Conservation (phyloP, 441 rosid species). For the Gossypium schwendimanii region DNA sequence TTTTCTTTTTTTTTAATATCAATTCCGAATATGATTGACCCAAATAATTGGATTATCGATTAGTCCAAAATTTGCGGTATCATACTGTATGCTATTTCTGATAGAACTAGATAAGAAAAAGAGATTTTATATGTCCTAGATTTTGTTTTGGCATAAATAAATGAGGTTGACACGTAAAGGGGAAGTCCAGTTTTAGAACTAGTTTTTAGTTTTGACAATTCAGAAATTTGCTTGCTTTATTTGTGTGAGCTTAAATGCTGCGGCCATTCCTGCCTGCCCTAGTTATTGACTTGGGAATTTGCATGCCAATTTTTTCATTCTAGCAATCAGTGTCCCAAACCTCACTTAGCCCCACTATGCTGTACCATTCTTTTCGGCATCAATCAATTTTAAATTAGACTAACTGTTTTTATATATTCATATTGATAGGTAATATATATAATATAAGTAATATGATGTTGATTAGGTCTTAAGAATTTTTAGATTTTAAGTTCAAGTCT, state of each 20-base stretch:
- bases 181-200: background rate
- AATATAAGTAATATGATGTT: background rate
- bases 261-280: background rate
- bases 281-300: conserved; percentile 8
- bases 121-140: background rate
- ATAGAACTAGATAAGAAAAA: background rate
- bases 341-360: background rate
- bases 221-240: background rate
- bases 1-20: background rate
- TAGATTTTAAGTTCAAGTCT: background rate
- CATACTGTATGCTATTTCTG: background rate
- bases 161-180: background rate
- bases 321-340: background rate
- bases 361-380: background rate
- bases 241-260: background rate
- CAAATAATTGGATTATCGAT: background rate
- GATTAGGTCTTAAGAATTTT: background rate
- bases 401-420: background rate
- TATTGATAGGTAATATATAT: background rate
- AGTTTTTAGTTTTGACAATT: background rate
- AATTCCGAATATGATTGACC: background rate
- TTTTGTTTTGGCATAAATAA: background rate
- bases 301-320: background rate
- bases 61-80: background rate
- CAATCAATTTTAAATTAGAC: background rate